Percentiles rank a stretch among this genome's conserved stretches.
phyloP scores from a whole-genome alignment of 2,329 filamentous ascomycete genomes.

The Fusarium heterosporum region DNA sequence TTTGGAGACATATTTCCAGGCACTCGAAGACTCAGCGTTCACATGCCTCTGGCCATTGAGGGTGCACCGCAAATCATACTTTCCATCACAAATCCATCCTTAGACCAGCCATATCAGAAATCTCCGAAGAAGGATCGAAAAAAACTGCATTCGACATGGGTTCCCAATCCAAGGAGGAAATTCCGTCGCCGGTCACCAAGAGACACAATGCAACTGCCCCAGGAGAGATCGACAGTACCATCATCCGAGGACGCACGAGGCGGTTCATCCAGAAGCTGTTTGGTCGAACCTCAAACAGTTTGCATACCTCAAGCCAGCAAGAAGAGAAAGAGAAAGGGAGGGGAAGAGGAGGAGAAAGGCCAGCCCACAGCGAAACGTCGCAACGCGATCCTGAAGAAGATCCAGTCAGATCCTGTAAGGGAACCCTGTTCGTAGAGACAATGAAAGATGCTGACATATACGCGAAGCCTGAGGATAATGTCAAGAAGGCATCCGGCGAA shows the following conservation, averaged over 20 bases:
- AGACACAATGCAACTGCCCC: background rate
- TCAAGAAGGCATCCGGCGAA: background rate
- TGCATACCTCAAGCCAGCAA: background rate
- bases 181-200: background rate
- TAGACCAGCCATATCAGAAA: background rate
- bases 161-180: background rate
- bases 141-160: conserved; percentile 22
- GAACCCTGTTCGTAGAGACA: background rate
- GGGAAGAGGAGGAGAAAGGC: background rate
- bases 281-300: background rate
- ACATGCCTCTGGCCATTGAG: conserved; percentile 4
- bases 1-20: background rate
- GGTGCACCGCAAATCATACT: conserved; percentile 28
- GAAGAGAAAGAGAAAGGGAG: conserved; percentile 4
- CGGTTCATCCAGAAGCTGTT: background rate
- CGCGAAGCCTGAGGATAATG: background rate
- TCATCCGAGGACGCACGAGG: background rate
- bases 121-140: conserved; percentile 3
- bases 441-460: background rate
- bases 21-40: conserved; percentile 23
- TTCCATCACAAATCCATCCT: conserved; percentile 11
- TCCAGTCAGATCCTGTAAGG: background rate
- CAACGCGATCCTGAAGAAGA: background rate
- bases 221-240: background rate
- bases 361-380: background rate